Percentiles rank a stretch among this genome's conserved stretches.
Conservation (phyloP, 2,329 filamentous ascomycete genomes). For the Aspergillus quadricinctus region DNA sequence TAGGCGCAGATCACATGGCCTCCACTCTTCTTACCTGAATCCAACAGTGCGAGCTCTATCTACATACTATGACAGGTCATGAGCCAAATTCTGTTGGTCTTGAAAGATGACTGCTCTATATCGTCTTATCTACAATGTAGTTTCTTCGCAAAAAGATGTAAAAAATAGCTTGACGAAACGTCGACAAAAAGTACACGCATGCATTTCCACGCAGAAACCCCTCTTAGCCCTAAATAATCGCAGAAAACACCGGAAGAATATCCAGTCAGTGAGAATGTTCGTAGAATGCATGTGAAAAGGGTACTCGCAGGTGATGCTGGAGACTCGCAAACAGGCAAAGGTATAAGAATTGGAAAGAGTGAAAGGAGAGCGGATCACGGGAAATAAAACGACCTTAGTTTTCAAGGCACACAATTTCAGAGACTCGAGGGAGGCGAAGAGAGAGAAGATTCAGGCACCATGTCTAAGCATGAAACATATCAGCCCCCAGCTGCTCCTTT, state of each 20-base stretch:
- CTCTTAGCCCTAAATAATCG: background rate
- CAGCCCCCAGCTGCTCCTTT: slow-evolving; percentile 25
- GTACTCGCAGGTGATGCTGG: slow-evolving; percentile 7
- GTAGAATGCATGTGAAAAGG: slow-evolving; percentile 1
- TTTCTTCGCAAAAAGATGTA: background rate
- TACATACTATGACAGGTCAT: background rate
- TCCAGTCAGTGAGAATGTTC: background rate
- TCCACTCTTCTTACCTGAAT: background rate
- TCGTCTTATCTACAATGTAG: background rate
- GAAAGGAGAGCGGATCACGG: background rate
- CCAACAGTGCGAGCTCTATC: background rate
- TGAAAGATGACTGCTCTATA: background rate
- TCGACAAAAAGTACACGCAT: background rate
- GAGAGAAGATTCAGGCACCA: slow-evolving; percentile 1
- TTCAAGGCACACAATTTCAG: background rate
- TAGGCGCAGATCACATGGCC: slow-evolving; percentile 19
- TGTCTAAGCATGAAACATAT: slow-evolving; percentile 4
- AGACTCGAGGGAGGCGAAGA: slow-evolving; percentile 1
- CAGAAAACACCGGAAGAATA: background rate
- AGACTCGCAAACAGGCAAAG: slow-evolving; percentile 11
- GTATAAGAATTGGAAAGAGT: slow-evolving; percentile 1
- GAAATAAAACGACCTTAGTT: background rate
- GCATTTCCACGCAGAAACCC: background rate
- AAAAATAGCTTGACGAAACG: background rate
- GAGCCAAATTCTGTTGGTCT: background rate